A percentile compares a stretch with the other conserved stretches of the same genome.
phyloP scores from a whole-genome alignment of 2,329 filamentous ascomycete species.

The Neophaeococcomyces aloes region DNA sequence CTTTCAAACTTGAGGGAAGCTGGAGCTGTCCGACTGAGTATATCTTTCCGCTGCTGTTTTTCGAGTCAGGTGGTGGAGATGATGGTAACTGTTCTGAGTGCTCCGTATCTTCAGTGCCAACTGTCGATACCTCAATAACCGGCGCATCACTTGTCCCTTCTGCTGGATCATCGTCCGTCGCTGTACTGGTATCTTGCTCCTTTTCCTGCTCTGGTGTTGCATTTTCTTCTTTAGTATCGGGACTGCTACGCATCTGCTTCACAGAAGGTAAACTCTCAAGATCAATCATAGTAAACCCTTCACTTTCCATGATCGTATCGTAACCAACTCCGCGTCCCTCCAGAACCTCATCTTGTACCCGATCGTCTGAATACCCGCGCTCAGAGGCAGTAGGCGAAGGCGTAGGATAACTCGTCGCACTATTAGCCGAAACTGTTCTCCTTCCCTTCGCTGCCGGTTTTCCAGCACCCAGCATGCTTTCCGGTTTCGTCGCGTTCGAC shows the following conservation, averaged over 20 bases:
- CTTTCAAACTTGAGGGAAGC: slow-evolving; percentile 5
- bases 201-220: not conserved
- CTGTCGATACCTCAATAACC: not conserved
- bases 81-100: slow-evolving; percentile 19
- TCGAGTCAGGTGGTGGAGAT: slow-evolving; percentile 14
- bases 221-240: not conserved
- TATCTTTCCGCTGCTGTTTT: not conserved
- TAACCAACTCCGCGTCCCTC: slow-evolving; percentile 36
- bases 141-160: not conserved
- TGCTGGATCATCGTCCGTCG: not conserved
- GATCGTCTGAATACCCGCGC: slow-evolving; percentile 16
- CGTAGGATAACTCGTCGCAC: slow-evolving; percentile 21
- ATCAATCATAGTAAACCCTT: slow-evolving; percentile 49
- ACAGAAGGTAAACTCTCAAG: slow-evolving; percentile 43
- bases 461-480: not conserved
- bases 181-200: not conserved
- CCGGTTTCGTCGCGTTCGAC: slow-evolving; percentile 10
- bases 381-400: slow-evolving; percentile 20
- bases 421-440: slow-evolving; percentile 19
- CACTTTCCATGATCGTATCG: slow-evolving; percentile 47
- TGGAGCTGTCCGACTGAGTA: slow-evolving; percentile 7
- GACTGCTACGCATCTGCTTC: slow-evolving; percentile 21
- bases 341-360: slow-evolving; percentile 11
- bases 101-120: slow-evolving; percentile 15
- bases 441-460: slow-evolving; percentile 6